A percentile compares a stretch with the other conserved stretches of the same genome.
Conservation (phyloP, 805 yeast species). For the Isabelozyma rhagii region DNA sequence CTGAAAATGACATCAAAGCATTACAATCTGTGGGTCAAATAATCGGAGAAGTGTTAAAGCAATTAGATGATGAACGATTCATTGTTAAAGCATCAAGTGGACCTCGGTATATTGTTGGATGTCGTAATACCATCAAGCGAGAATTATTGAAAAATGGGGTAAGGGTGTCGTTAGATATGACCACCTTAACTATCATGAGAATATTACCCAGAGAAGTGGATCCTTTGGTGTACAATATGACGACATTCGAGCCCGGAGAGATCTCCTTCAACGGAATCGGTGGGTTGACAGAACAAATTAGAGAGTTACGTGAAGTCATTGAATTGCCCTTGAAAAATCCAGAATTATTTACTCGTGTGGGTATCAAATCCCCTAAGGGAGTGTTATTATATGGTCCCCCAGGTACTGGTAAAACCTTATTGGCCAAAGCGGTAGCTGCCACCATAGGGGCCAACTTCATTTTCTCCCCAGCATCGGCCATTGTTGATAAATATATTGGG, state of each 20-base stretch:
- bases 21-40: slow-evolving; percentile 96
- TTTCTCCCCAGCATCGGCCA: slow-evolving; percentile 97
- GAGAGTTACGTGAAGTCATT: slow-evolving; percentile 96
- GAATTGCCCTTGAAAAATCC: slow-evolving; percentile 97
- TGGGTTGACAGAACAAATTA: slow-evolving; percentile 91
- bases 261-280: slow-evolving; percentile 93
- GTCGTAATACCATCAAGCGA: slow-evolving; percentile 87
- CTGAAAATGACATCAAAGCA: slow-evolving; percentile 96
- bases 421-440: slow-evolving; percentile 98
- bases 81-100: slow-evolving; percentile 97
- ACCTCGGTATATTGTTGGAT: slow-evolving; percentile 96
- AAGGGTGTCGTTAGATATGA: slow-evolving; percentile 95
- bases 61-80: slow-evolving; percentile 88
- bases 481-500: slow-evolving; percentile 97
- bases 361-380: slow-evolving; percentile 98
- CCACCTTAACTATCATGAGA: slow-evolving; percentile 96
- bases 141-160: slow-evolving; percentile 86
- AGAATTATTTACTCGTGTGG: slow-evolving; percentile 90
- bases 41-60: slow-evolving; percentile 95
- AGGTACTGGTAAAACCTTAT: slow-evolving; percentile 94
- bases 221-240: slow-evolving; percentile 97
- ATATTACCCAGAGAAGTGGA: slow-evolving; percentile 97
- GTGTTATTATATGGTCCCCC: slow-evolving; percentile 97
- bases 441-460: slow-evolving; percentile 97
- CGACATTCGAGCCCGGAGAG: slow-evolving; percentile 97